Evolutionary conservation across 257 asterid species (phyloP), one percentile per base, ranked within the genome.

Genomic region (Scutellaria galericulata): DNA sequence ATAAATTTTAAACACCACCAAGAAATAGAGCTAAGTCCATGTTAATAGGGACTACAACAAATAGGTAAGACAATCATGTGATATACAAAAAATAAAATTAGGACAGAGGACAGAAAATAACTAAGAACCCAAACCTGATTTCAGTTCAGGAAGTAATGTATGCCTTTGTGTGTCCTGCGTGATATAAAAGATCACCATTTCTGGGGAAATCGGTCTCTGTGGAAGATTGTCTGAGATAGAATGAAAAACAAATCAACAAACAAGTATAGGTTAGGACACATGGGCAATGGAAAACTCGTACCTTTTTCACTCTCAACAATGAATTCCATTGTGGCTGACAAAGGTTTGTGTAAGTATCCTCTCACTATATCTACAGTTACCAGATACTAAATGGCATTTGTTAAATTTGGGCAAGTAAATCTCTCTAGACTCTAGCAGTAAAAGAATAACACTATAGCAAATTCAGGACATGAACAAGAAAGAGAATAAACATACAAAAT

Each of bases 161-260:
- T 92, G 98, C 73, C 89, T 84, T 74, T 92, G 98, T 24, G 98
- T 92, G 79, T 92, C 96, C 83, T 92, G 98, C 1, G 96, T 92
- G 20, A 90, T 85, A 73, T 88, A 92, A 76, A 90, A 88, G 73
- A 90, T 71, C 75, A 86, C 80, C 84, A 54, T 83, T 80, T 91
- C 97, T 68, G 96, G 88, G 68, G 96, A 81, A 79, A 91, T 55
- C 7, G 91, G 96, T 72, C 80, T 82, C 83, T 78, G 86, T 4
- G 78, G 86, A 71, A 83, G 92, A 83, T 79, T 78, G 40, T 85
- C 97, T 90, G 89, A 56, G 72, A 66, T 42, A 67, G 63, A 73
- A 40, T 78, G 5, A 54, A 47, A 46, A 73, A 40, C 42, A 63
- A 57, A 70, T 86, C 65, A 82, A 66, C 10, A 64, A 50, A 64